Percentiles rank a stretch among this genome's conserved stretches.
Conservation (phyloP, 106 monocot genomes). For the Allium sativum region DNA sequence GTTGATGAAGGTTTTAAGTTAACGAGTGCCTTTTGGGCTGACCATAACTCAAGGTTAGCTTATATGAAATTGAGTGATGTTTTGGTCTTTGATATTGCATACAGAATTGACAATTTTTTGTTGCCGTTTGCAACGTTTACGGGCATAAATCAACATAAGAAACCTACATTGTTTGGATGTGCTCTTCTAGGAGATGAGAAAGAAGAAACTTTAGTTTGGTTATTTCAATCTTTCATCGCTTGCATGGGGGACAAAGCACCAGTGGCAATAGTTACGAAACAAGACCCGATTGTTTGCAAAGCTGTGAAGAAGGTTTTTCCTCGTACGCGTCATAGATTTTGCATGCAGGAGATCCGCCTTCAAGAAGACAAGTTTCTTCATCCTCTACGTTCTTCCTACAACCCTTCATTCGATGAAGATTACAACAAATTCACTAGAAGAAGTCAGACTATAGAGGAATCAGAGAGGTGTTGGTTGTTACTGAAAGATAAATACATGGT, state of each 20-base stretch:
- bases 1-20: background rate
- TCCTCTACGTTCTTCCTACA: background rate
- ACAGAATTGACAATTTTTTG: background rate
- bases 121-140: constrained; percentile 12
- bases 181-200: constrained; percentile 7
- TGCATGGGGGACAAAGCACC: constrained; percentile 5
- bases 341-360: background rate
- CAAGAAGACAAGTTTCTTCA: background rate
- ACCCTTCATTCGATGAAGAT: background rate
- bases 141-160: constrained; percentile 10
- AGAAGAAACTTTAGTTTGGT: constrained; percentile 16
- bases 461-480: background rate
- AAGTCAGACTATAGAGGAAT: background rate
- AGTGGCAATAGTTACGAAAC: constrained; percentile 8
- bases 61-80: background rate
- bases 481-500: background rate
- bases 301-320: constrained; percentile 14
- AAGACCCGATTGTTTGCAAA: constrained; percentile 5
- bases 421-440: background rate
- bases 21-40: background rate
- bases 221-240: constrained; percentile 8
- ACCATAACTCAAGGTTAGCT: background rate
- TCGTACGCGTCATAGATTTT: constrained; percentile 1
- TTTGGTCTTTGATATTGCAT: background rate
- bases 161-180: constrained; percentile 13